A percentile compares a stretch with the other conserved stretches of the same genome.
Evolutionary conservation across 1,139 yeast species (phyloP).

Genomic region (Saccharomyces pastorianus): DNA sequence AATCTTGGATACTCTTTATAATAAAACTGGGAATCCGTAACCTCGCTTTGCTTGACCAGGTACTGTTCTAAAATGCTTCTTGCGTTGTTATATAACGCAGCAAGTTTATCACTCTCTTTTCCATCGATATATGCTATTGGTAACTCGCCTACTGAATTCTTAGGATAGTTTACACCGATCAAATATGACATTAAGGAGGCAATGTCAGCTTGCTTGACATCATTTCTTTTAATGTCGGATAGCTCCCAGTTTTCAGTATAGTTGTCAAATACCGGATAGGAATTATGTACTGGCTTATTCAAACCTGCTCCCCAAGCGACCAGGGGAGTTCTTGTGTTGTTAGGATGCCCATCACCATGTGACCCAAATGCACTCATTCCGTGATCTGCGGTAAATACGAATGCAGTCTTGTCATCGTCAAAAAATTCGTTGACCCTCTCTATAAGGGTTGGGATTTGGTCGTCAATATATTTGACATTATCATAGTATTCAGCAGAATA

Average conservation of each 20-base stretch:
- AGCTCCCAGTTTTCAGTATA: constrained; percentile 75
- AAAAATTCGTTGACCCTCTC: constrained; percentile 64
- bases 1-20: constrained; percentile 62
- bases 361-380: constrained; percentile 99
- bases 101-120: constrained; percentile 48
- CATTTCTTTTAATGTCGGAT: constrained; percentile 64
- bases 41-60: constrained; percentile 69
- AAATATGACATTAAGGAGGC: constrained; percentile 90
- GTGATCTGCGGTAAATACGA: constrained; percentile 94
- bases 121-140: constrained; percentile 71
- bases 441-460: constrained; percentile 53
- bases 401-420: constrained; percentile 79
- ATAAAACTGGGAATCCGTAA: constrained; percentile 56
- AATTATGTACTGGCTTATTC: constrained; percentile 53
- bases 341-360: constrained; percentile 98
- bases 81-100: constrained; percentile 74
- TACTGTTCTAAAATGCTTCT: constrained; percentile 82
- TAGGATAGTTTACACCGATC: constrained; percentile 83
- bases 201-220: constrained; percentile 94
- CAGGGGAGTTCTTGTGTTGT: constrained; percentile 91
- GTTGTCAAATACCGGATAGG: constrained; percentile 34
- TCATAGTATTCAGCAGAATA: constrained; percentile 92
- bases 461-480: constrained; percentile 79
- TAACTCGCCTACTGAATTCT: constrained; percentile 89
- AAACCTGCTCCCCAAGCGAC: constrained; percentile 98